phyloP scores from a whole-genome alignment of 1,284 basidiomycete genomes.

The Trichosporon sp. region DNA sequence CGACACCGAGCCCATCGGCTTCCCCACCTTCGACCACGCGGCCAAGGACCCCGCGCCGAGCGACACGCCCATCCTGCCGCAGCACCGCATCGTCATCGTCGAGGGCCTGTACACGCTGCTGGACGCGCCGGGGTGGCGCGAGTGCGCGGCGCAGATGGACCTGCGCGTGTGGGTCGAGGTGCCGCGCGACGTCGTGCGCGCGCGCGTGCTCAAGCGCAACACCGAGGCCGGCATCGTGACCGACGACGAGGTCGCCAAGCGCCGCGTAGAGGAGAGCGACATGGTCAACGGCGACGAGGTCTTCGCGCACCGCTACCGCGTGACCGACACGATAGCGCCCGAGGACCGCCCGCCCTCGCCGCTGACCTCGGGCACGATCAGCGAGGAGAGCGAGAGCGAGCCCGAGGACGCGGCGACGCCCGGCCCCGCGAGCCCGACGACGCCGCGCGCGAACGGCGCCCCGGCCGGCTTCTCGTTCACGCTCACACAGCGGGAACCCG shows the following conservation, averaged over 20 bases:
- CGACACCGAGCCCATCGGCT: slow-evolving; percentile 45
- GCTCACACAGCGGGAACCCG: too few species aligned
- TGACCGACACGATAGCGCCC: slow-evolving; percentile 22
- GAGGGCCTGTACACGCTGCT: slow-evolving; percentile 81
- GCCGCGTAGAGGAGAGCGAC: slow-evolving; percentile 18
- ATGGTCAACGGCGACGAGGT: slow-evolving; percentile 32
- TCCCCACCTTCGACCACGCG: slow-evolving; percentile 52
- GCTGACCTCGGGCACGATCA: not conserved
- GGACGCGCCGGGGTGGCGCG: slow-evolving; percentile 65
- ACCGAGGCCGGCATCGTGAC: slow-evolving; percentile 34
- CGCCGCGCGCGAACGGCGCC: not conserved
- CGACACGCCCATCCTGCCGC: slow-evolving; percentile 56
- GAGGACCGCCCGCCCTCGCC: not conserved
- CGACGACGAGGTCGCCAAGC: not conserved
- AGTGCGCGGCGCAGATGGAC: slow-evolving; percentile 65
- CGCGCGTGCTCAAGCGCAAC: slow-evolving; percentile 59
- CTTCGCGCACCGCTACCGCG: slow-evolving; percentile 12
- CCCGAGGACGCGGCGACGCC: not conserved
- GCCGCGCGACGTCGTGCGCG: slow-evolving; percentile 58
- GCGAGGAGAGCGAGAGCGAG: not conserved
- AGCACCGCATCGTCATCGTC: slow-evolving; percentile 70
- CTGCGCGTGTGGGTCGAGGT: slow-evolving; percentile 73
- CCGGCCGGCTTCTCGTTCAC: not conserved
- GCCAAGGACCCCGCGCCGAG: slow-evolving; percentile 54
- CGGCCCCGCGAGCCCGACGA: not conserved